Conservation (phyloP, 148 eudicot species). For the Gaultheria prostrata region DNA sequence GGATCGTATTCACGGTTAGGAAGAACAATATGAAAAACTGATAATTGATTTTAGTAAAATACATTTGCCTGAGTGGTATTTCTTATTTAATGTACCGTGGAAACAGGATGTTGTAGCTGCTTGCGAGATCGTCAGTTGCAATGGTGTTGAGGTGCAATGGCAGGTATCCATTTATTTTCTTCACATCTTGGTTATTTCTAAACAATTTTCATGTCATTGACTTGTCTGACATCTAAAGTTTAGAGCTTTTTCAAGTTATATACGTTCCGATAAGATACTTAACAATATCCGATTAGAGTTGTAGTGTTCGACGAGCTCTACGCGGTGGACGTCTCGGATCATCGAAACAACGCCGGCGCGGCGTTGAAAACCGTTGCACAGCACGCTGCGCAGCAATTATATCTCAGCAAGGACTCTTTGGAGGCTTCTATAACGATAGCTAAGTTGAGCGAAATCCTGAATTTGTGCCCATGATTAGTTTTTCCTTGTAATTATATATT, state of each 20-base stretch:
- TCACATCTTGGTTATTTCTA: neutral
- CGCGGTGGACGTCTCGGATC: too few species aligned
- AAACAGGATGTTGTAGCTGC: conserved; percentile 97
- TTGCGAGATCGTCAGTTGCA: conserved; percentile 94
- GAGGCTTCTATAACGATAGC: conserved; percentile 84
- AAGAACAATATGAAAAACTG: conserved; percentile 6
- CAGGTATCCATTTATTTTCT: conserved; percentile 49
- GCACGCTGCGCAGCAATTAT: conserved; percentile 86
- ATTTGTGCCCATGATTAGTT: too few species aligned
- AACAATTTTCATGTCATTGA: neutral
- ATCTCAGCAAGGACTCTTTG: conserved; percentile 84
- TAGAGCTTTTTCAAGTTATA: too few species aligned
- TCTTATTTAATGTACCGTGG: conserved; percentile 19
- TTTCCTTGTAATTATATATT: too few species aligned
- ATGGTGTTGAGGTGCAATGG: conserved; percentile 85
- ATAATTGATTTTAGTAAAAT: neutral
- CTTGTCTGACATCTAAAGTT: neutral
- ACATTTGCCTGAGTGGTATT: neutral
- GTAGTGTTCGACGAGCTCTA: too few species aligned
- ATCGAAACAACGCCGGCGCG: too few species aligned
- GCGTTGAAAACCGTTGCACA: too few species aligned
- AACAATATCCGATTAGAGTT: too few species aligned
- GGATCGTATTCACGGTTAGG: conserved; percentile 76
- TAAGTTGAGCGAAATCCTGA: conserved; percentile 88
- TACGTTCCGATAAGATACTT: too few species aligned